Base-by-base conservation (phyloP, 345 rosid genomes). In the Pistacia integerrima region DNA sequence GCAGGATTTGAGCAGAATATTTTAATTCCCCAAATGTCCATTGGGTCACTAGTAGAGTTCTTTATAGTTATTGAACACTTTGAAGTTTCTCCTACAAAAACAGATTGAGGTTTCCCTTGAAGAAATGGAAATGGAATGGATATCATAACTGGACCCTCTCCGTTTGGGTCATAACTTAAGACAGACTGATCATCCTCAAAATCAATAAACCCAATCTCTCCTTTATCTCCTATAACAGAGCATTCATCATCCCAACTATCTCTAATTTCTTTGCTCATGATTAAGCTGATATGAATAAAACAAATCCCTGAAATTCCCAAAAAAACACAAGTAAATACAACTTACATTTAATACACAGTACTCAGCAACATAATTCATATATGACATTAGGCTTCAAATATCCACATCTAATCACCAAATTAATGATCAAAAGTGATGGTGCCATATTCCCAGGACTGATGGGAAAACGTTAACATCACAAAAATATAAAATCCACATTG, bases 141-240 rank as follows among this genome's bases (percentile, higher is more conserved):
- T 11, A 90, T 68, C n/a, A 69, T 3, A 38, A 88, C 79, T 0
- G 81, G 87, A 3, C 88, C 89, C 73, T 81, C 90, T 49, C 73
- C 86, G 3, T 11, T 63, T 17, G 81, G 82, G 55, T 84, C 81
- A 57, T 81, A 86, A 67, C 81, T 77, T 55, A 69, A 79, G 6
- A 83, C 78, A 11, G 88, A 82, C 36, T 64, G 76, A 73, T 86
- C 87, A n/a, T 88, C 74, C 67, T 84, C 86, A 64, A 69, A 77
- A 73, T 89, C 90, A 64, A 85, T 80, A 69, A 79, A 89, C 20
- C 88, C 89, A 1, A 89, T 82, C 57, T 86, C 88, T 8, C 85
- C 89, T 73, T 84, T 87, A 18, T 86, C 89, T 38, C 85, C 79
- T 10, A 84, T 84, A 16, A 84, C 88, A 14, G 89, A 85, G 72